Conservation (phyloP, 176 grass and related monocot species). For the Phoenix roebelenii region DNA sequence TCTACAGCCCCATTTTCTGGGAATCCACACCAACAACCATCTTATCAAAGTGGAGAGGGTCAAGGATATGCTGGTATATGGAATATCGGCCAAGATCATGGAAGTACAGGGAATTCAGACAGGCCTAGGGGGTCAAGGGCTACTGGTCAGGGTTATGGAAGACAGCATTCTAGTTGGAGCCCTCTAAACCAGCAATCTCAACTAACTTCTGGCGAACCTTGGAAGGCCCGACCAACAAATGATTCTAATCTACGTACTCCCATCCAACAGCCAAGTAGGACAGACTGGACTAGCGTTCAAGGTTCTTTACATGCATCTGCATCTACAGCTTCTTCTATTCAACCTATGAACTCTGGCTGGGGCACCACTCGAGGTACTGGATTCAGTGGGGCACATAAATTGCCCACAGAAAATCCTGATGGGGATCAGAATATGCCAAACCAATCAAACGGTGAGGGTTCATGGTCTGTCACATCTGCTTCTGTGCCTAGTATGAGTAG, state of each 20-base stretch:
- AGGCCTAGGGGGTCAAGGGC: slow-evolving; percentile 17
- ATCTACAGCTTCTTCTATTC: slow-evolving; percentile 22
- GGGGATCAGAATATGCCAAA: slow-evolving; percentile 32
- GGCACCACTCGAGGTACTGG: slow-evolving; percentile 28
- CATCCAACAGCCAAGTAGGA: slow-evolving; percentile 24
- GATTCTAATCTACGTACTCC: slow-evolving; percentile 22
- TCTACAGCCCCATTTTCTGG: slow-evolving; percentile 23
- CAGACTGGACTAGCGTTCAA: slow-evolving; percentile 20
- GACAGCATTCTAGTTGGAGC: slow-evolving; percentile 27
- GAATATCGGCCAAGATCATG: slow-evolving; percentile 33
- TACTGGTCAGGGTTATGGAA: slow-evolving; percentile 24
- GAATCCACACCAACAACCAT: slow-evolving; percentile 17
- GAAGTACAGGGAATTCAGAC: slow-evolving; percentile 45
- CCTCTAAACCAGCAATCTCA: slow-evolving; percentile 33
- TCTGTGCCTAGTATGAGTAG: no score
- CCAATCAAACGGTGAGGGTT: slow-evolving; percentile 26
- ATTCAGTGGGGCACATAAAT: slow-evolving; percentile 18
- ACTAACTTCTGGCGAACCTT: slow-evolving; percentile 30
- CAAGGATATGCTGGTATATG: slow-evolving; percentile 22
- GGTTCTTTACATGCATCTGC: slow-evolving; percentile 16
- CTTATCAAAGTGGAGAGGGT: slow-evolving; percentile 23
- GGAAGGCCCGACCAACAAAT: slow-evolving; percentile 23
- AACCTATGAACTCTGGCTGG: slow-evolving; percentile 41
- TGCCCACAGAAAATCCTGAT: slow-evolving; percentile 36
- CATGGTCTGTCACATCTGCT: slow-evolving; percentile 25